Evolutionary conservation across 106 monocot species (phyloP).

Genomic region (Dendrobium catenatum): DNA sequence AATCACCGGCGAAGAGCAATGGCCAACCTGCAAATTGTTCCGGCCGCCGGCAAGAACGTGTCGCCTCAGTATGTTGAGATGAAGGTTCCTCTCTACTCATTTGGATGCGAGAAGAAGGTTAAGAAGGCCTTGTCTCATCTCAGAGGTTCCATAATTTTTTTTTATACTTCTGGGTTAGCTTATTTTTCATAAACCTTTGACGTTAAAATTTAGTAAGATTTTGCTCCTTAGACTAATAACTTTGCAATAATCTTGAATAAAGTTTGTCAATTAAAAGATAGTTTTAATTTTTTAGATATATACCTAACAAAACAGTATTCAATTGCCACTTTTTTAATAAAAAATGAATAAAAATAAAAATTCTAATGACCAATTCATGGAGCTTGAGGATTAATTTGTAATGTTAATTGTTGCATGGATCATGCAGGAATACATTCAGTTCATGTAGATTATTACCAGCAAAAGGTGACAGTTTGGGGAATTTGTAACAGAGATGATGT

Average conservation of each 20-base stretch:
- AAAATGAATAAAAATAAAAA: background rate
- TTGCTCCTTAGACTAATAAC: background rate
- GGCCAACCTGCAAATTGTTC: slow-evolving; percentile 66
- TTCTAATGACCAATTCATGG: background rate
- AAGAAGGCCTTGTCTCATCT: slow-evolving; percentile 75
- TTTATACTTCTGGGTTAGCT: background rate
- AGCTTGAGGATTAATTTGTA: background rate
- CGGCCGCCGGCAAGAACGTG: slow-evolving; percentile 29
- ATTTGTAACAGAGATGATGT: slow-evolving; percentile 75
- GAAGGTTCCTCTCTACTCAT: slow-evolving; percentile 90
- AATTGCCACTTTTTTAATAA: too few relatives aligned
- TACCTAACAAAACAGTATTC: too few relatives aligned
- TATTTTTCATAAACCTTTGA: background rate
- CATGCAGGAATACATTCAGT: slow-evolving; percentile 83
- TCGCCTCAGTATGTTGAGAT: slow-evolving; percentile 81
- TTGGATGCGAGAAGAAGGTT: slow-evolving; percentile 82
- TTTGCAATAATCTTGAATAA: background rate
- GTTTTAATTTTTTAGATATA: too few relatives aligned
- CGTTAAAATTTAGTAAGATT: background rate
- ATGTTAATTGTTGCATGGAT: background rate
- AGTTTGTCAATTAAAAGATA: background rate
- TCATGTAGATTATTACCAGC: slow-evolving; percentile 52
- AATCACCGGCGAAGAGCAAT: slow-evolving; percentile 8
- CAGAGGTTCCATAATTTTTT: slow-evolving; percentile 37
- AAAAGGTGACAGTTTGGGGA: slow-evolving; percentile 98